Evolutionary conservation across 2,329 filamentous ascomycete genomes (phyloP).

Genomic region (Talaromyces sp.): DNA sequence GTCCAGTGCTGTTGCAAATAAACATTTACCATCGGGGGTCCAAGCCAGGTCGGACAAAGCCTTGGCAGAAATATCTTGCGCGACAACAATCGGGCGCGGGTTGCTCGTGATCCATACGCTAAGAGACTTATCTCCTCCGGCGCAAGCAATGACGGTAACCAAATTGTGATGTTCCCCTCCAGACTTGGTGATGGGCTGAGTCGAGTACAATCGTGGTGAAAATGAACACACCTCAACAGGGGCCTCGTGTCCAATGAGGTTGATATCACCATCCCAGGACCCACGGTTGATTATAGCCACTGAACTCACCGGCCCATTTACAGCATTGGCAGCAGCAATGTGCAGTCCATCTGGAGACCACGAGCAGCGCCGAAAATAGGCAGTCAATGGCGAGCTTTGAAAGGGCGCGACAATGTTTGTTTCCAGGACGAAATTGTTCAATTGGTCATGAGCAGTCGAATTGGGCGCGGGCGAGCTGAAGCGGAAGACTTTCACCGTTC

Average conservation of each 20-base stretch:
- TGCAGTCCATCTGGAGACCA: slow-evolving; percentile 98
- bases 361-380: slow-evolving; percentile 92
- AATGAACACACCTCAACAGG: slow-evolving; percentile 97
- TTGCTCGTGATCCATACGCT: slow-evolving; percentile 98
- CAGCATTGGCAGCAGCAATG: slow-evolving; percentile 93
- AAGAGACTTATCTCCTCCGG: slow-evolving; percentile 91
- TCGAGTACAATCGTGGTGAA: slow-evolving; percentile 81
- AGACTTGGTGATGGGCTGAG: slow-evolving; percentile 52
- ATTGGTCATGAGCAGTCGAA: slow-evolving; percentile 88
- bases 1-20: slow-evolving; percentile 84
- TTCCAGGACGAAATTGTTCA: slow-evolving; percentile 93
- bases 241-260: slow-evolving; percentile 92
- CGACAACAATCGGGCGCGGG: slow-evolving; percentile 81
- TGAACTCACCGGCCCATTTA: slow-evolving; percentile 94
- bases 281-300: slow-evolving; percentile 92
- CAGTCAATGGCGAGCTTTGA: slow-evolving; percentile 84
- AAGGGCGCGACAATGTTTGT: slow-evolving; percentile 87
- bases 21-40: slow-evolving; percentile 82
- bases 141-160: slow-evolving; percentile 93
- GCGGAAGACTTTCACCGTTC: slow-evolving; percentile 92
- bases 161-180: slow-evolving; percentile 43
- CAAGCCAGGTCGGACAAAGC: slow-evolving; percentile 92
- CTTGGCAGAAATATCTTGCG: slow-evolving; percentile 83
- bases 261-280: slow-evolving; percentile 93
- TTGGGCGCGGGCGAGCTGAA: slow-evolving; percentile 89